A percentile compares a stretch with the other conserved stretches of the same genome.
phyloP scores from a whole-genome alignment of 116 monocot species.

The Iris pallida region DNA sequence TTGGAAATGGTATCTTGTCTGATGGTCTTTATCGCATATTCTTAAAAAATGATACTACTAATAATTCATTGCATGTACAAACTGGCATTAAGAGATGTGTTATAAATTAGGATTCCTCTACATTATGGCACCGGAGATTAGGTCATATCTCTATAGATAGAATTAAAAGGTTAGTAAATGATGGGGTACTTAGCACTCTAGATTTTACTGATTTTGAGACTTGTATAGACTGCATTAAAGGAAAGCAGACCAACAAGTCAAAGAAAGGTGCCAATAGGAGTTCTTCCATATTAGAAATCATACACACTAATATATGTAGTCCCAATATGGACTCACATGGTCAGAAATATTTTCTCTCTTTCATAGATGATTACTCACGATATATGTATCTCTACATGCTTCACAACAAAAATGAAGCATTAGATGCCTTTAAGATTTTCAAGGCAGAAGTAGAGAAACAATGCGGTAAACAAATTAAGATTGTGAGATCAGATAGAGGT shows the following conservation, averaged over 20 bases:
- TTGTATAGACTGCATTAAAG: conserved; percentile 1
- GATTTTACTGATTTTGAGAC: conserved; percentile 11
- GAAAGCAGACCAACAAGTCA: conserved; percentile 13
- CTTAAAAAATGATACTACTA: too few relatives aligned
- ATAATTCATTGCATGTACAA: too few relatives aligned
- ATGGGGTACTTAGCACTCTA: conserved; percentile 9
- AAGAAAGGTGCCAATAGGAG: conserved; percentile 15
- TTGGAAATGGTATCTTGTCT: too few relatives aligned
- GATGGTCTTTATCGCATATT: too few relatives aligned
- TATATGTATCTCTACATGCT: conserved; percentile 13
- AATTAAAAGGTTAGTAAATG: not conserved
- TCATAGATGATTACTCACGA: conserved; percentile 17
- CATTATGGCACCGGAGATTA: too few relatives aligned
- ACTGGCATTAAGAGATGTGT: too few relatives aligned
- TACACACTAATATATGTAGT: conserved; percentile 7
- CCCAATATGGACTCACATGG: not conserved
- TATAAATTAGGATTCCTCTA: too few relatives aligned
- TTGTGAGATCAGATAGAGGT: not conserved
- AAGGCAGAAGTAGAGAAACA: conserved; percentile 17
- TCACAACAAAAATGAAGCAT: conserved; percentile 9
- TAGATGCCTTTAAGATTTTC: conserved; percentile 7
- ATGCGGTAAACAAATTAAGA: not conserved
- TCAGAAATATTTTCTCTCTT: conserved; percentile 8
- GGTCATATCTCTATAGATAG: too few relatives aligned
- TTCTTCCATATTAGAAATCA: conserved; percentile 2